A percentile compares a stretch with the other conserved stretches of the same genome.
Evolutionary conservation across 768 basidiomycete species (phyloP).

Genomic region (Polyporus arcularius): DNA sequence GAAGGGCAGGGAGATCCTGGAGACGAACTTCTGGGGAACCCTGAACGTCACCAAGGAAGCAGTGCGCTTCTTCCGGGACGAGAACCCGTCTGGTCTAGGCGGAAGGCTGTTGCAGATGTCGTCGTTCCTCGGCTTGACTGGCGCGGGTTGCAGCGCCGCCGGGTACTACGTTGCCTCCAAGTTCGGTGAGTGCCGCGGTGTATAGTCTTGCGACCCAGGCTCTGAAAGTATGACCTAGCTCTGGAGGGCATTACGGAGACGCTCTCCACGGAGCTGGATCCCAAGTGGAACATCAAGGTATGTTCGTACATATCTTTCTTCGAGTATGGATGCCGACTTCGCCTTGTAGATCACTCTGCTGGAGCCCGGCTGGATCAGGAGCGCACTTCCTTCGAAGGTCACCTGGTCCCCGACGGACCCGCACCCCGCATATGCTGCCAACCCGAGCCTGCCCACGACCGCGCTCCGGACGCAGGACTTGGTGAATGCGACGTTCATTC

Average conservation of each 20-base stretch:
- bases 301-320: not conserved
- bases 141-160: not conserved
- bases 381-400: not conserved
- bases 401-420: not conserved
- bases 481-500: not conserved
- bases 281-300: conserved; percentile 40
- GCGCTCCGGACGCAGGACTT: not conserved
- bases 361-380: conserved; percentile 20
- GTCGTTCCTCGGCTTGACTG: not conserved
- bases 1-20: conserved; percentile 20
- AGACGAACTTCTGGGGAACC: conserved; percentile 31
- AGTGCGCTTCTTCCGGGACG: conserved; percentile 37
- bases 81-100: conserved; percentile 33
- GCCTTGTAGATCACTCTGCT: conserved; percentile 21
- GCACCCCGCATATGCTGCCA: conserved; percentile 5
- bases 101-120: conserved; percentile 35
- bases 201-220: not conserved
- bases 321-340: too few relatives aligned
- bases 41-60: conserved; percentile 34
- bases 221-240: conserved; percentile 21
- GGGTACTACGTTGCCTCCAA: not conserved
- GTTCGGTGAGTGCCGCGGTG: not conserved
- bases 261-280: conserved; percentile 35
- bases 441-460: not conserved
- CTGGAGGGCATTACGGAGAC: conserved; percentile 33